Conservation (phyloP, 768 basidiomycete genomes). For the Mycena maculata region DNA sequence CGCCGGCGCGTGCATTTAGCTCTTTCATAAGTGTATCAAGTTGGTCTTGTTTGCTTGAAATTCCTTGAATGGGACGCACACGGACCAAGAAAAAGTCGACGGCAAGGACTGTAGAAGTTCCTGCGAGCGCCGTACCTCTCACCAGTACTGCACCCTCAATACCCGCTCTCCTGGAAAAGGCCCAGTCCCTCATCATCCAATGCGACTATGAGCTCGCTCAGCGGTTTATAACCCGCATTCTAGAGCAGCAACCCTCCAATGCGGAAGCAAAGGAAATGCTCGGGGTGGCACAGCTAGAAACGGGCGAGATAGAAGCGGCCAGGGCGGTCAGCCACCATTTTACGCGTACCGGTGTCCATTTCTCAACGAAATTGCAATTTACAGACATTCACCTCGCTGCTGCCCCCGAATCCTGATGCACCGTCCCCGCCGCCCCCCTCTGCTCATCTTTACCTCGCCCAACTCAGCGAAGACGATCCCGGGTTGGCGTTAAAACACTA, state of each 20-base stretch:
- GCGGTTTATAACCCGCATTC: slow-evolving; percentile 74
- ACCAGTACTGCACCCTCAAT: slow-evolving; percentile 60
- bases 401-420: slow-evolving; percentile 72
- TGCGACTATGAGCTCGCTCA: slow-evolving; percentile 87
- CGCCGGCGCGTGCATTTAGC: slow-evolving; percentile 43
- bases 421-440: slow-evolving; percentile 76
- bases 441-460: slow-evolving; percentile 90
- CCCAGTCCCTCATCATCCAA: slow-evolving; percentile 83
- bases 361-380: slow-evolving; percentile 12
- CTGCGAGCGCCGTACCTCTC: slow-evolving; percentile 31
- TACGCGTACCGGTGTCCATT: slow-evolving; percentile 1
- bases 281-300: slow-evolving; percentile 83
- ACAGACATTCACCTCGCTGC: slow-evolving; percentile 71
- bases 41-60: slow-evolving; percentile 1
- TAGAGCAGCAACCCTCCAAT: slow-evolving; percentile 73
- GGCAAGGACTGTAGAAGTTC: slow-evolving; percentile 47
- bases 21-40: slow-evolving; percentile 52
- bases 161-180: slow-evolving; percentile 75
- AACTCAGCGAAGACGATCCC: slow-evolving; percentile 83
- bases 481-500: slow-evolving; percentile 79
- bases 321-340: slow-evolving; percentile 61
- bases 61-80: slow-evolving; percentile 64
- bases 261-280: slow-evolving; percentile 82
- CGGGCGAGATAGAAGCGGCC: slow-evolving; percentile 79
- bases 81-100: slow-evolving; percentile 59